Conservation (phyloP, 2,329 filamentous ascomycete species). For the Colletotrichum tamarilloi region DNA sequence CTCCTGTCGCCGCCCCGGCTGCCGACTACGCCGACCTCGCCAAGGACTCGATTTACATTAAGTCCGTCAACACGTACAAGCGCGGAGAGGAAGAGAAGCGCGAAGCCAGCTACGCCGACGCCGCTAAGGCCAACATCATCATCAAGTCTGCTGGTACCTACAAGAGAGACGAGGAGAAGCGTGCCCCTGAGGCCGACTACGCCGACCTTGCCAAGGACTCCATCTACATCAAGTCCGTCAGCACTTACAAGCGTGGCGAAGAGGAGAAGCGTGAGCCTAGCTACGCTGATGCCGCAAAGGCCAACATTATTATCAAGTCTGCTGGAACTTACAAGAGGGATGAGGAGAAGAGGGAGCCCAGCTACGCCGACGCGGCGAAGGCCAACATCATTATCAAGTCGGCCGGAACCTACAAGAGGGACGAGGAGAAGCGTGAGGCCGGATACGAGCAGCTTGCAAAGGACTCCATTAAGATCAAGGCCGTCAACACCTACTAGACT, state of each 20-base stretch:
- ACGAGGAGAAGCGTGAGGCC: background rate
- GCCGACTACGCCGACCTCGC: slow-evolving; percentile 14
- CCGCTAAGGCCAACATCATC: slow-evolving; percentile 1
- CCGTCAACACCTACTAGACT: background rate
- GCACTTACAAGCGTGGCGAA: background rate
- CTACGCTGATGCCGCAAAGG: background rate
- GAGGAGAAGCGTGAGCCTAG: background rate
- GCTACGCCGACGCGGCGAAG: background rate
- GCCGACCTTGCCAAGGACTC: background rate
- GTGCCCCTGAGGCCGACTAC: background rate
- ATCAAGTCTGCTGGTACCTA: slow-evolving; percentile 18
- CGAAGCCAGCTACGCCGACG: background rate
- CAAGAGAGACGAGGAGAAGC: slow-evolving; percentile 15
- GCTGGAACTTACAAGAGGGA: slow-evolving; percentile 14
- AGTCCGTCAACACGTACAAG: background rate
- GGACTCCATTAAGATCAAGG: background rate
- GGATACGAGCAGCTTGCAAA: background rate
- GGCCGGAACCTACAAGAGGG: background rate
- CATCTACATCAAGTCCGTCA: slow-evolving; percentile 14
- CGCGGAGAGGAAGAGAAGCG: background rate
- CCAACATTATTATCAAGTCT: slow-evolving; percentile 19
- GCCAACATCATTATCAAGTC: background rate
- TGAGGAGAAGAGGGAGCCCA: slow-evolving; percentile 1
- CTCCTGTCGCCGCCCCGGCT: background rate
- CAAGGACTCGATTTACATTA: slow-evolving; percentile 1